Evolutionary conservation across 495 filamentous ascomycete species (phyloP).

Genomic region (Tirmania nivea): DNA sequence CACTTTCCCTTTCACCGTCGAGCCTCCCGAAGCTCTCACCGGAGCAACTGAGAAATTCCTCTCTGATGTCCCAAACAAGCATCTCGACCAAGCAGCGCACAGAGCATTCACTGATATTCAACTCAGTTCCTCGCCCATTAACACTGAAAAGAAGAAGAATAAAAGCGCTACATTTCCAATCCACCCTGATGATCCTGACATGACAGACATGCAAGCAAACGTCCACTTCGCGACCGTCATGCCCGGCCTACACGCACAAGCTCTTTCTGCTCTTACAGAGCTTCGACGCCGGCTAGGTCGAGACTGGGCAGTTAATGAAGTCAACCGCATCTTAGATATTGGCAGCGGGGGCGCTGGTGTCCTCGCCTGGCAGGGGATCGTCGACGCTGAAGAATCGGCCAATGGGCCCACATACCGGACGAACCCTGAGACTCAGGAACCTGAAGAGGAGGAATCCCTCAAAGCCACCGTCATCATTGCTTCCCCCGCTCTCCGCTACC

Average conservation of each 20-base stretch:
- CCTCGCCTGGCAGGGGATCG: conserved; percentile 62
- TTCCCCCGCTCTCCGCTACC: conserved; percentile 45
- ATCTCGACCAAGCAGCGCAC: conserved; percentile 47
- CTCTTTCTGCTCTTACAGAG: conserved; percentile 56
- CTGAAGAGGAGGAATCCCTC: conserved; percentile 23
- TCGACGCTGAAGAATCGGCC: conserved; percentile 23
- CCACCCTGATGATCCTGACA: conserved; percentile 43
- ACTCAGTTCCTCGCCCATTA: conserved; percentile 46
- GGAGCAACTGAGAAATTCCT: conserved; percentile 29
- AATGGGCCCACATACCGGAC: conserved; percentile 18
- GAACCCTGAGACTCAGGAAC: conserved; percentile 28
- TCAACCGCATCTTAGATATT: conserved; percentile 55
- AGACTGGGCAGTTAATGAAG: conserved; percentile 51
- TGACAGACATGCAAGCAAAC: conserved; percentile 78
- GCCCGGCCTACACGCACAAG: conserved; percentile 56
- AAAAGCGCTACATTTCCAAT: conserved; percentile 40
- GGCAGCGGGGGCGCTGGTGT: conserved; percentile 68
- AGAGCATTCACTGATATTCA: conserved; percentile 49
- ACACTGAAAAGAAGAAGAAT: conserved; percentile 21
- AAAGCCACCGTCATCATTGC: conserved; percentile 41
- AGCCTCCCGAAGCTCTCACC: conserved; percentile 32
- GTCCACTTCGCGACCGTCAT: conserved; percentile 56
- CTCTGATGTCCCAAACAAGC: conserved; percentile 43
- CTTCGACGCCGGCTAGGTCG: conserved; percentile 63
- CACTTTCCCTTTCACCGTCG: conserved; percentile 47